These are phyloP conservation scores for Ophiostoma populinum DNA, from an alignment of 2,329 filamentous ascomycete species.

Conservation along the genomic window DNA sequence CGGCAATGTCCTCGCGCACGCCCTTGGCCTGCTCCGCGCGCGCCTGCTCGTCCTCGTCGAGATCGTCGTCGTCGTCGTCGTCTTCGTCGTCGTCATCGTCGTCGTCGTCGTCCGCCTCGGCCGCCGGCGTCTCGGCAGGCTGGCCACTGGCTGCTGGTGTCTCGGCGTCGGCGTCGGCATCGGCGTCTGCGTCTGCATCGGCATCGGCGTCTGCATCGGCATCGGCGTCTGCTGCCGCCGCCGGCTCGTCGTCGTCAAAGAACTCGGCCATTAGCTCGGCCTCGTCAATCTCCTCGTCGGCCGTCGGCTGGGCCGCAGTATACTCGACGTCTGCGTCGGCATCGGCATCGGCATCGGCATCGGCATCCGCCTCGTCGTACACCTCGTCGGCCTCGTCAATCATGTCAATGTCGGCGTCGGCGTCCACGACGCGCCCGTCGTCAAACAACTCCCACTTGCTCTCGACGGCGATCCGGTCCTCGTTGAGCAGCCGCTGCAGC, in stretches of 20 bases:
- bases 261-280: conserved; percentile 21
- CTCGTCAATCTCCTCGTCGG: conserved; percentile 16
- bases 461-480: conserved; percentile 44
- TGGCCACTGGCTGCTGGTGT: conserved; percentile 20
- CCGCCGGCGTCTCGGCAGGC: conserved; percentile 22
- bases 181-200: conserved; percentile 17
- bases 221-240: conserved; percentile 9
- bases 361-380: conserved; percentile 29
- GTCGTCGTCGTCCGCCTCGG: conserved; percentile 23
- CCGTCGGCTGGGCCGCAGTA: conserved; percentile 17
- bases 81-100: conserved; percentile 32
- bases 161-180: conserved; percentile 22
- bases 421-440: conserved; percentile 16
- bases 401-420: conserved; percentile 19
- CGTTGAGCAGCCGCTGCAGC: conserved; percentile 54
- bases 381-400: conserved; percentile 43
- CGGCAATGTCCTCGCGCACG: conserved; percentile 32
- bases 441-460: conserved; percentile 50
- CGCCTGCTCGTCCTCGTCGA: conserved; percentile 35
- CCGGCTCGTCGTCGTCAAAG: conserved; percentile 34
- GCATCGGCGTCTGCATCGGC: background rate
- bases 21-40: conserved; percentile 33
- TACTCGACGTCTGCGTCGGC: conserved; percentile 39
- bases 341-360: conserved; percentile 35
- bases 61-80: conserved; percentile 35